A percentile compares a stretch with the other conserved stretches of the same genome.
phyloP scores from a whole-genome alignment of 148 eudicot species.

The Cornus controversa region DNA sequence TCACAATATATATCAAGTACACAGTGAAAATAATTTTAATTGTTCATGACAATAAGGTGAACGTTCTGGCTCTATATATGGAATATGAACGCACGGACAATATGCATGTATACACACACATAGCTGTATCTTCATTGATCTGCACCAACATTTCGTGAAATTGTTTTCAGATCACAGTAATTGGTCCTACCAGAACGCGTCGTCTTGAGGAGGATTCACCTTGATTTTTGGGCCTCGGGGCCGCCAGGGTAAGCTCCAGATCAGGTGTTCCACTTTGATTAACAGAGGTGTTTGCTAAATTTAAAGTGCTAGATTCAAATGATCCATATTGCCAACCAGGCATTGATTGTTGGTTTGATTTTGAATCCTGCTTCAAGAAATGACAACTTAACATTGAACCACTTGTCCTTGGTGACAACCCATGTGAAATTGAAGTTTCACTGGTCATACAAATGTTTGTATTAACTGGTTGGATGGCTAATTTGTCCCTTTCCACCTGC shows the following conservation, averaged over 20 bases:
- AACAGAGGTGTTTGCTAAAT: background rate
- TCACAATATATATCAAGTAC: too few relatives aligned
- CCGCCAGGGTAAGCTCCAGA: slow-evolving; percentile 34
- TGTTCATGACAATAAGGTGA: too few relatives aligned
- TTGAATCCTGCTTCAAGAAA: background rate
- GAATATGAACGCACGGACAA: too few relatives aligned
- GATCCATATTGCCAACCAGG: slow-evolving; percentile 11
- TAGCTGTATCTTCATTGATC: background rate
- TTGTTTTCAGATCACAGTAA: slow-evolving; percentile 16
- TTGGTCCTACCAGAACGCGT: background rate
- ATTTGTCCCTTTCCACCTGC: slow-evolving; percentile 5
- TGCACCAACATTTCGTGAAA: background rate
- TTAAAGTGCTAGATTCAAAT: background rate
- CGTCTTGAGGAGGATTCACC: background rate
- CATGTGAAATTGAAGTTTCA: background rate
- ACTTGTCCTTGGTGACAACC: background rate
- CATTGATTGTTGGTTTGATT: background rate
- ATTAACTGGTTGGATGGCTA: background rate
- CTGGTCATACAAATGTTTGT: background rate
- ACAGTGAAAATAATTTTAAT: too few relatives aligned
- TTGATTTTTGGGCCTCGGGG: slow-evolving; percentile 18
- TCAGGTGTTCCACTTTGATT: slow-evolving; percentile 19
- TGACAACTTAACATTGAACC: background rate
- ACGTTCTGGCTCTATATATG: too few relatives aligned
- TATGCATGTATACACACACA: background rate